phyloP scores from a whole-genome alignment of 345 rosid species.

The Sapria himalayana region DNA sequence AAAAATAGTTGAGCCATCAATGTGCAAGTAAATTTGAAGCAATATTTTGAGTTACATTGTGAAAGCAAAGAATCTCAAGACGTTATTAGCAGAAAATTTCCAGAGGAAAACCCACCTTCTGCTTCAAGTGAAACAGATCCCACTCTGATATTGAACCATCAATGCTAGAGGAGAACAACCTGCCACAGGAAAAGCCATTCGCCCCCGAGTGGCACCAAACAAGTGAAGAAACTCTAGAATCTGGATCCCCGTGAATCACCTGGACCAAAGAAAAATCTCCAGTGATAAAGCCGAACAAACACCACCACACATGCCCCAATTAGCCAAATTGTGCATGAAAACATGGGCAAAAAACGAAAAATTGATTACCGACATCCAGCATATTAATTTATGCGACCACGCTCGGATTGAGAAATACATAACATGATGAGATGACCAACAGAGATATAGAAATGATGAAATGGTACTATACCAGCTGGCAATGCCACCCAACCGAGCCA shows the following conservation, averaged over 20 bases:
- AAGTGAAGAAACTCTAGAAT: constrained; percentile 60
- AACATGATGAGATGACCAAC: no score
- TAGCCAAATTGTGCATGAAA: not conserved
- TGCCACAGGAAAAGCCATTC: constrained; percentile 35
- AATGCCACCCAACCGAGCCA: constrained; percentile 92
- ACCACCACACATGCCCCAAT: constrained; percentile 1
- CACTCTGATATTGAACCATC: constrained; percentile 77
- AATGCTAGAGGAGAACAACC: constrained; percentile 61
- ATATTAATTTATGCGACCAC: no score
- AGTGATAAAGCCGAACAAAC: not conserved
- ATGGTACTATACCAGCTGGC: constrained; percentile 41
- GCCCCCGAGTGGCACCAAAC: constrained; percentile 53
- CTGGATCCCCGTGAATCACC: constrained; percentile 71
- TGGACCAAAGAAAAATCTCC: constrained; percentile 8
- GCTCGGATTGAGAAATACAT: no score
- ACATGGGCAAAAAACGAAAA: not conserved
- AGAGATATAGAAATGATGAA: constrained; percentile 3
- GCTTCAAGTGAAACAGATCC: constrained; percentile 70
- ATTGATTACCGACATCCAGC: no score
- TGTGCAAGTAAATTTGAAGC: constrained; percentile 1
- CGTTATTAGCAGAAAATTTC: not conserved
- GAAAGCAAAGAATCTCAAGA: not conserved
- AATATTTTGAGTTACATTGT: not conserved
- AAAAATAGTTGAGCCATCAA: not conserved
- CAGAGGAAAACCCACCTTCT: constrained; percentile 32